Evolutionary conservation across 2,329 filamentous ascomycete genomes (phyloP).

Genomic region (Aspergillus oerlinghausenensis): DNA sequence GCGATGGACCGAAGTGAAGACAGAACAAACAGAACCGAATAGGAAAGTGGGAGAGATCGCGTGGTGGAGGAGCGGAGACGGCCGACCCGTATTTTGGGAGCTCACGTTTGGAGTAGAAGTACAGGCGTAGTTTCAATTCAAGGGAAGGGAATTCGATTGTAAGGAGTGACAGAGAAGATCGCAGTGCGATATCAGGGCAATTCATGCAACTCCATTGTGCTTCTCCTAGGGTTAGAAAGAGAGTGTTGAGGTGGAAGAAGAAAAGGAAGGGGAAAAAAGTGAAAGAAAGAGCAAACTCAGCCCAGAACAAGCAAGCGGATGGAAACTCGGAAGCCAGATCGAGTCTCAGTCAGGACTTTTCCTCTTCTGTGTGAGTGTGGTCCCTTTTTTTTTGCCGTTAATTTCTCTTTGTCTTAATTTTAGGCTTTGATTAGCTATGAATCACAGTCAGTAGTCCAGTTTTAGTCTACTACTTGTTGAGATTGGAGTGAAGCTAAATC

Average conservation of each 20-base stretch:
- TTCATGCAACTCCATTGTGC: neutral
- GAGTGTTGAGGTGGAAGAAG: neutral
- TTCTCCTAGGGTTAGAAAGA: neutral
- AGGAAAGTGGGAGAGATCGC: neutral
- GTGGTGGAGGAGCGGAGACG: neutral
- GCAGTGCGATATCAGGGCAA: neutral
- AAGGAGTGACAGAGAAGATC: neutral
- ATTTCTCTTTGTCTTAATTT: neutral
- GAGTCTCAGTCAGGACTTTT: neutral
- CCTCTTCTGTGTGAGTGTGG: neutral
- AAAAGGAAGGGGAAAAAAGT: constrained; percentile 2
- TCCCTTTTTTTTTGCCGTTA: neutral
- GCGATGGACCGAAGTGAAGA: neutral
- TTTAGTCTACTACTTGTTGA: neutral
- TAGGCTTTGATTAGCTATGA: neutral
- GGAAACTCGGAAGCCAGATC: constrained; percentile 1
- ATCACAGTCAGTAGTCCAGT: no score
- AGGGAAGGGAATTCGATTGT: neutral
- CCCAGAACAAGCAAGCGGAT: neutral
- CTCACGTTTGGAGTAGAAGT: neutral
- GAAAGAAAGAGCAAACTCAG: neutral
- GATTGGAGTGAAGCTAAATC: constrained; percentile 1
- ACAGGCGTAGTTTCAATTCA: neutral
- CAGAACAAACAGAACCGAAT: neutral
- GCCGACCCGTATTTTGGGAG: neutral